These are phyloP conservation scores for Stagonosporopsis tanaceti DNA, from an alignment of 2,329 filamentous ascomycete species.

Conservation along the genomic window DNA sequence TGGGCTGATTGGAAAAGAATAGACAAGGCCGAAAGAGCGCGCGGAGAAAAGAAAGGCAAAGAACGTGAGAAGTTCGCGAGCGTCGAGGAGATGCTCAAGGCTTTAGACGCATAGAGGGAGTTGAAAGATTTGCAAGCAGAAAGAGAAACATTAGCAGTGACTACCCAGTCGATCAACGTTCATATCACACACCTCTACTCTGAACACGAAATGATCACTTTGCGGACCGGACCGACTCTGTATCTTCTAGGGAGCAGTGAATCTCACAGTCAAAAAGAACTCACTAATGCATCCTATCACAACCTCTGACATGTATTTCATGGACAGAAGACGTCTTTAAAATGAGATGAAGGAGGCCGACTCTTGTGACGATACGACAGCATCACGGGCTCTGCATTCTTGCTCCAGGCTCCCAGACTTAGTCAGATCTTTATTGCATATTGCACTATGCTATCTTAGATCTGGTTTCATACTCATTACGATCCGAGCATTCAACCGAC, in stretches of 20 bases:
- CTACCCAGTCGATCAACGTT: background rate
- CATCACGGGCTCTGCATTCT: background rate
- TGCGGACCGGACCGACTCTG: background rate
- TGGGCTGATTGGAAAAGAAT: conserved; percentile 92
- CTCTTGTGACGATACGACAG: background rate
- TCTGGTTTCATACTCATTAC: background rate
- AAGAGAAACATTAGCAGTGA: background rate
- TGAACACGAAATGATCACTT: background rate
- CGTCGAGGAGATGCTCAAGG: conserved; percentile 65
- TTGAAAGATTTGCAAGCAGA: background rate
- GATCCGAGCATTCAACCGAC: background rate
- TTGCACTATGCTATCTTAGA: background rate
- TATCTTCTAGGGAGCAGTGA: background rate
- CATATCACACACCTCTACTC: background rate
- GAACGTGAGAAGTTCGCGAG: conserved; percentile 73
- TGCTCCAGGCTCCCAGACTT: background rate
- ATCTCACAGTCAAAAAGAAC: background rate
- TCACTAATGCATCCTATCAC: background rate
- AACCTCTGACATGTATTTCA: background rate
- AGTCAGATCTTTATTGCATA: background rate
- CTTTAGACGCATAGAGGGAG: conserved; percentile 43
- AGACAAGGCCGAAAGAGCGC: conserved; percentile 76
- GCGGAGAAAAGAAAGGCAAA: conserved; percentile 74
- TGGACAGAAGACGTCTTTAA: background rate
- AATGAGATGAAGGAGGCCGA: background rate